Base-by-base conservation (phyloP, 2,329 filamentous ascomycete genomes). In the Talaromyces pinophilus region DNA sequence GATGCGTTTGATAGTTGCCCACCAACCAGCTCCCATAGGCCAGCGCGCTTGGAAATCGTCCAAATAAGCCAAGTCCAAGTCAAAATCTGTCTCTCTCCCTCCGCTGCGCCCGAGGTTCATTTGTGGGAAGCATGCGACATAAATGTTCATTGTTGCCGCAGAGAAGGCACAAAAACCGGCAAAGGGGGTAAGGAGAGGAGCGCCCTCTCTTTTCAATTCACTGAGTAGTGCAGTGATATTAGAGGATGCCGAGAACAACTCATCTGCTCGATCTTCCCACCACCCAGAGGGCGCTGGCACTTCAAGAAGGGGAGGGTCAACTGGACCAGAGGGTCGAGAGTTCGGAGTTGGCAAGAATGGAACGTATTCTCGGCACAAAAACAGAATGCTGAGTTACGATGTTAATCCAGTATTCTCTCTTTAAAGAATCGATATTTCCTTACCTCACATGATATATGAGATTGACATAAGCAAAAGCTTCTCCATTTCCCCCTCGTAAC, bases 101-200 rank as follows among this genome's bases (percentile, higher is more conserved):
- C 3, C 33, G 59, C 76, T 79, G 13, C 76, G 69, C 1, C 73
- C 71, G 0, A 79, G 68, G 66, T 82, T 82, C 76, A 82, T 82
- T 1, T 72, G 72, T 0, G 81, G 81, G 30, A 82, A 83, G 3
- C 71, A 63, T 3, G 72, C 73, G 1, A 79, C 73, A 65, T 82
- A 82, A 0, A 80, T 67, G 30, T 81, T 82, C 59, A 82, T 74
- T 3, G 79, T 80, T 1, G 78, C 79, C 0, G 81, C 80, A 0
- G 81, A 82, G 44, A 83, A 83, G 1, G 78, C 78, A 63, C 81
- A 82, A n/a, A 83, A 82, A 0, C 80, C 81, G 0, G 79, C 75
- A 63, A 82, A 83, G 0, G 81, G 81, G 0, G 80, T 82, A 66
- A 76, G 72, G 0, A 82, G 70, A 1, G 76, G 73, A 0, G 77